phyloP scores from a whole-genome alignment of 2,329 filamentous ascomycete species.

The Diplodia intermedia region DNA sequence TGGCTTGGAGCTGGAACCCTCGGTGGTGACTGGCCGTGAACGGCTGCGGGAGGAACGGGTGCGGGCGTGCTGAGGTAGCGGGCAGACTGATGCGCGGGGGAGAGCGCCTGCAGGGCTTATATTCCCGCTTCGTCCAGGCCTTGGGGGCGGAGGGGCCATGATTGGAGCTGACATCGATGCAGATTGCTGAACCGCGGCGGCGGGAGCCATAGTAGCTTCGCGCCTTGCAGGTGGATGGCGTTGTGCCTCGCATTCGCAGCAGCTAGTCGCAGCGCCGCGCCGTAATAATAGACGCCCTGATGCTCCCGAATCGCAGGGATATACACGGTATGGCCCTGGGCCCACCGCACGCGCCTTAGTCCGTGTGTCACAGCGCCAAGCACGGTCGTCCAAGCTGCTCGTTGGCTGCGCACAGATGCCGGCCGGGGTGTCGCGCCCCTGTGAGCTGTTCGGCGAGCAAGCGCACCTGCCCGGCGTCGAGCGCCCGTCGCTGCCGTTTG shows the following conservation, averaged over 20 bases:
- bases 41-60: constrained; percentile 23
- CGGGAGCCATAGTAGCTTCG: constrained; percentile 29
- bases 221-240: constrained; percentile 29
- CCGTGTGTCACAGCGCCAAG: constrained; percentile 7
- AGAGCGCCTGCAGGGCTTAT: constrained; percentile 18
- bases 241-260: constrained; percentile 24
- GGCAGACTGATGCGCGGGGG: constrained; percentile 14
- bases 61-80: constrained; percentile 16
- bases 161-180: constrained; percentile 22
- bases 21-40: constrained; percentile 24
- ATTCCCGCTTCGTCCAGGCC: constrained; percentile 25
- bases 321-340: neutral
- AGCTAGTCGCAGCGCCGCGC: constrained; percentile 26
- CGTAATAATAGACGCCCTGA: constrained; percentile 29
- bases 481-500: neutral
- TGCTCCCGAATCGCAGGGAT: constrained; percentile 7
- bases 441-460: neutral
- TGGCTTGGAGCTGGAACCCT: constrained; percentile 1
- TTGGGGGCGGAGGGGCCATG: constrained; percentile 23
- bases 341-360: constrained; percentile 11
- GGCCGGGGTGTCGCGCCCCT: neutral
- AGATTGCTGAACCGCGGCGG: constrained; percentile 21
- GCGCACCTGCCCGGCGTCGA: neutral
- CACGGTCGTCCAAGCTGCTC: neutral
- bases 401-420: neutral